Base-by-base conservation (phyloP, 352 stramenopile genomes). In the Aphanomyces astaci region DNA sequence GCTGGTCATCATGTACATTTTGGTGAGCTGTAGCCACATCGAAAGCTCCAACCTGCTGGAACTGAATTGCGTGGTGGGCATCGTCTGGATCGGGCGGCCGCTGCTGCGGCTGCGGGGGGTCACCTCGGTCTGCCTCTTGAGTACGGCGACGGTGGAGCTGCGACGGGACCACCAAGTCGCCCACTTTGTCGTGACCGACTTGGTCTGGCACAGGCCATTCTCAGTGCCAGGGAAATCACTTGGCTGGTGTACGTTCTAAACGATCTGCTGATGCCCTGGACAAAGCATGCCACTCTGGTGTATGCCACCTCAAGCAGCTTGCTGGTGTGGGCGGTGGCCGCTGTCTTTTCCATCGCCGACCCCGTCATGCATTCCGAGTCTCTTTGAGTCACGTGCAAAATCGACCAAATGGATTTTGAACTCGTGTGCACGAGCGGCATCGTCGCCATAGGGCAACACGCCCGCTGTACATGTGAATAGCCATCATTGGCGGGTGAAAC, bases 1-100 rank as follows among this genome's bases (percentile, higher is more conserved):
- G 7, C 31, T 51, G 5, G 32, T 17, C 17, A 30, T 13, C 2
- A 13, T 64, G 9, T 49, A 64, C 27, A 33, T 30, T 5, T 4
- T 64, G 1, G 36, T 27, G 2, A 51, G 24, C 13, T 5, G 43
- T 11, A 25, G 56, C 24, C 31, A 24, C 17, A 49, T 17, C 27
- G 56, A 64, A 27, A 32, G 56, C 36, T 32, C 22, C 43, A 64
- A 64, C 43, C 27, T 64, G 17, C 36, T 64, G 11, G 56, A 64
- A 53, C 9, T 53, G 24, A 64, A 64, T 27, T 32, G 56, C 36
- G 56, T 64, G 2, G 56, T 28, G 11, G 56, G 56, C 22, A 28
- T 64, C 5, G 28, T 52, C 22, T 64, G 56, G 56, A 53, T 49
- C 7, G 56, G 56, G 4, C 56, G 56, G 3, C 56, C 56, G 11